phyloP scores from a whole-genome alignment of 306 rosid species.

The Prunus mira region DNA sequence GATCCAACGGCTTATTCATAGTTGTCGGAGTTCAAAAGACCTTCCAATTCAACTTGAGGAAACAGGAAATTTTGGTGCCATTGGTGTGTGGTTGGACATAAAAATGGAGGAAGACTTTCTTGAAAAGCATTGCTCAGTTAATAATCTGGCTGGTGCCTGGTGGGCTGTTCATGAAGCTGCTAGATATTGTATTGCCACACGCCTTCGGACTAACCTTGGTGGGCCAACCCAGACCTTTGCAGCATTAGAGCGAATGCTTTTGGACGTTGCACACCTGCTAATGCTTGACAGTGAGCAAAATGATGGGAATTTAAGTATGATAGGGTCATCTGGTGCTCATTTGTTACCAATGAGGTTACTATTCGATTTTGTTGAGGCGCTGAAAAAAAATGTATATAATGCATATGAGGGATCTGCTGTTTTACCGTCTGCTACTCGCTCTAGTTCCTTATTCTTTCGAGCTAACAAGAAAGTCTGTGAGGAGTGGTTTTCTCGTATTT shows the following conservation, averaged over 20 bases:
- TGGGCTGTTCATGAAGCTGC: conserved; percentile 97
- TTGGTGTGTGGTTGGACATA: conserved; percentile 63
- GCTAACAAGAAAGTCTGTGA: conserved; percentile 96
- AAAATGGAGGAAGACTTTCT: conserved; percentile 76
- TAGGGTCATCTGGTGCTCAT: conserved; percentile 94
- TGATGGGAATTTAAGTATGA: conserved; percentile 89
- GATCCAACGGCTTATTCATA: conserved; percentile 85
- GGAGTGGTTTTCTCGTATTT: conserved; percentile 99
- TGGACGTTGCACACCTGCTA: conserved; percentile 78
- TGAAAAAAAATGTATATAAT: conserved; percentile 91
- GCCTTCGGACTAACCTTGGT: conserved; percentile 93
- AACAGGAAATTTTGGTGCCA: conserved; percentile 45
- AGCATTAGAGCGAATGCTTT: conserved; percentile 90
- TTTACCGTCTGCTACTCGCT: conserved; percentile 68
- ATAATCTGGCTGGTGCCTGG: conserved; percentile 88
- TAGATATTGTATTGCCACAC: conserved; percentile 77
- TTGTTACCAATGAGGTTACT: conserved; percentile 87
- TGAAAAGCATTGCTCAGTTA: conserved; percentile 67
- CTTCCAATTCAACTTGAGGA: conserved; percentile 64
- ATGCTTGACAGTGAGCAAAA: conserved; percentile 86
- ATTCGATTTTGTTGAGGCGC: conserved; percentile 85
- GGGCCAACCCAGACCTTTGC: conserved; percentile 99
- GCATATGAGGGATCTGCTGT: conserved; percentile 93
- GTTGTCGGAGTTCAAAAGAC: conserved; percentile 71
- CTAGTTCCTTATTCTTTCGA: conserved; percentile 88